Conservation (phyloP, 176 grass and related monocot genomes). For the Areca catechu region DNA sequence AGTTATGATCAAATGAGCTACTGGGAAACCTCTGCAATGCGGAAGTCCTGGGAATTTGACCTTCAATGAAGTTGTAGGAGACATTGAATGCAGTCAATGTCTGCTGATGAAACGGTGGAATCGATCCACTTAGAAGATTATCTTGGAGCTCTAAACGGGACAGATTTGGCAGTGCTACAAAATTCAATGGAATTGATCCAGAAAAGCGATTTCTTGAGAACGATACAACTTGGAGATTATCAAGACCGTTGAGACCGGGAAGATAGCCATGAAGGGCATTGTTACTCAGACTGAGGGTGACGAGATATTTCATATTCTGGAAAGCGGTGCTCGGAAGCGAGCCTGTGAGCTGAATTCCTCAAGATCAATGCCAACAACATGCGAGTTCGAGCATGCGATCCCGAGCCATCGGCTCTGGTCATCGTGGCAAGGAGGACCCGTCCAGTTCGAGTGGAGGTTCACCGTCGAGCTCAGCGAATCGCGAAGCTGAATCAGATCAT, state of each 20-base stretch:
- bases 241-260: conserved; percentile 37
- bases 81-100: conserved; percentile 56
- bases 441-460: conserved; percentile 95
- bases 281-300: conserved; percentile 41
- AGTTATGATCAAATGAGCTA: conserved; percentile 61
- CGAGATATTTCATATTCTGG: conserved; percentile 27
- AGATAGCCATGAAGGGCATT: conserved; percentile 75
- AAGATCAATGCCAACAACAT: conserved; percentile 44
- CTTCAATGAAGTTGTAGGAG: conserved; percentile 88
- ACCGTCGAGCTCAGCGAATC: conserved; percentile 60
- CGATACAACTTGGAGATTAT: conserved; percentile 42
- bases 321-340: conserved; percentile 25
- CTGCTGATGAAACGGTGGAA: conserved; percentile 58
- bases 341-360: conserved; percentile 65
- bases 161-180: conserved; percentile 23
- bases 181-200: conserved; percentile 43
- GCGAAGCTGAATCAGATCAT: conserved; percentile 49
- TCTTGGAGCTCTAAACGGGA: conserved; percentile 62
- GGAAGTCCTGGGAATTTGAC: conserved; percentile 41
- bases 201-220: conserved; percentile 84
- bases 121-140: conserved; percentile 65
- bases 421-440: conserved; percentile 68
- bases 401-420: conserved; percentile 60
- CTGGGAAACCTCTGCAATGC: conserved; percentile 38
- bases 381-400: conserved; percentile 54